Conservation (phyloP, 257 asterid species). For the Cynanchum wilfordii region DNA sequence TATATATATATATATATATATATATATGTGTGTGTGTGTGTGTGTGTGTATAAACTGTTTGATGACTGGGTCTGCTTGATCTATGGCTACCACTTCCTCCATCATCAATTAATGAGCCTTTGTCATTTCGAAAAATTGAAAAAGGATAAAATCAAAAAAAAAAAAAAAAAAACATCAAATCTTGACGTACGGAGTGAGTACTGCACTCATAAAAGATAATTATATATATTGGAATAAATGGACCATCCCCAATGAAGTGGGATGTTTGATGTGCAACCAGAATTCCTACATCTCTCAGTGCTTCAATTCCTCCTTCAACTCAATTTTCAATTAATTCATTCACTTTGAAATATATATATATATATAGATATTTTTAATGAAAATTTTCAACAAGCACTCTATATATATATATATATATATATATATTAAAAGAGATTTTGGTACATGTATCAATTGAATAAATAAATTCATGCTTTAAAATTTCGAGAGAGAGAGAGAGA, state of each 20-base stretch:
- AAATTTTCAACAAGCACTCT: background rate
- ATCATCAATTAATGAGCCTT: background rate
- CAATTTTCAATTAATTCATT: too few species aligned
- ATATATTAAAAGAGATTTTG: too few species aligned
- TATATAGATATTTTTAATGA: background rate
- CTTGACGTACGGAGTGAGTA: background rate
- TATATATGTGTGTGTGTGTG: too few species aligned
- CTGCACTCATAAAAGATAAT: background rate
- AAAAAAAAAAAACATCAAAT: background rate
- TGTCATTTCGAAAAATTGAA: background rate
- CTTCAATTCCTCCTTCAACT: too few species aligned
- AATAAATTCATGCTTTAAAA: too few species aligned
- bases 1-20: too few species aligned
- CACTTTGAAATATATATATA: background rate
- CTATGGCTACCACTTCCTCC: background rate
- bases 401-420: background rate
- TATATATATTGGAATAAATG: background rate
- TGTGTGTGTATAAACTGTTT: background rate
- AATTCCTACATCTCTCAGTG: background rate
- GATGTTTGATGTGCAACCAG: background rate
- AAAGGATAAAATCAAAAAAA: background rate
- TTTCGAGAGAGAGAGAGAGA: background rate
- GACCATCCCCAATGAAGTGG: conserved; percentile 2
- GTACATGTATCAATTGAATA: background rate
- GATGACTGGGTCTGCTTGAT: background rate